These are phyloP conservation scores for Pichia phayaonensis DNA, from an alignment of 805 yeast genomes.

Conservation along the genomic window DNA sequence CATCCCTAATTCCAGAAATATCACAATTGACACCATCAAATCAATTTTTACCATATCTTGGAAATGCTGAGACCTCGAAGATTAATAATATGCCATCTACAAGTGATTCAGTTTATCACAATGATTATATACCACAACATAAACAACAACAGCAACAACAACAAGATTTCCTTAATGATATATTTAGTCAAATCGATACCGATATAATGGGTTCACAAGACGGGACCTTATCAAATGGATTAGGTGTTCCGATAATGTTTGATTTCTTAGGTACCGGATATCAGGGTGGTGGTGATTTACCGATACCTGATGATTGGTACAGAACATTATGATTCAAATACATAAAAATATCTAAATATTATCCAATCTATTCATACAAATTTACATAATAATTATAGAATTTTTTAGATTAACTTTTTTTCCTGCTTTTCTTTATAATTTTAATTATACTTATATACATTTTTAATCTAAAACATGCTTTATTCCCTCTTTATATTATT, in stretches of 20 bases:
- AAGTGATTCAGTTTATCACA: not conserved
- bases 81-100: not conserved
- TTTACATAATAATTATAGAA: not conserved
- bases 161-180: constrained; percentile 22
- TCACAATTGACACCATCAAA: not conserved
- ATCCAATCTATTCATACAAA: not conserved
- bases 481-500: not conserved
- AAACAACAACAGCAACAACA: constrained; percentile 17
- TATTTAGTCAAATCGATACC: constrained; percentile 26
- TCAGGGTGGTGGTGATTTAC: constrained; percentile 1
- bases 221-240: not conserved
- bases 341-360: not conserved
- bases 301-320: constrained; percentile 9
- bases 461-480: not conserved
- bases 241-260: constrained; percentile 8
- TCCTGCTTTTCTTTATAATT: not conserved
- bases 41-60: not conserved
- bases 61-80: not conserved
- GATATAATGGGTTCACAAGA: constrained; percentile 23
- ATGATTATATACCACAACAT: not conserved
- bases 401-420: not conserved
- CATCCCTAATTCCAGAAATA: not conserved
- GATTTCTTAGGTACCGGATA: constrained; percentile 8
- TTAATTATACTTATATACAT: not conserved
- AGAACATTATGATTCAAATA: not conserved